phyloP scores from a whole-genome alignment of 495 filamentous ascomycete species.

The Aspergillus incahuasiensis region DNA sequence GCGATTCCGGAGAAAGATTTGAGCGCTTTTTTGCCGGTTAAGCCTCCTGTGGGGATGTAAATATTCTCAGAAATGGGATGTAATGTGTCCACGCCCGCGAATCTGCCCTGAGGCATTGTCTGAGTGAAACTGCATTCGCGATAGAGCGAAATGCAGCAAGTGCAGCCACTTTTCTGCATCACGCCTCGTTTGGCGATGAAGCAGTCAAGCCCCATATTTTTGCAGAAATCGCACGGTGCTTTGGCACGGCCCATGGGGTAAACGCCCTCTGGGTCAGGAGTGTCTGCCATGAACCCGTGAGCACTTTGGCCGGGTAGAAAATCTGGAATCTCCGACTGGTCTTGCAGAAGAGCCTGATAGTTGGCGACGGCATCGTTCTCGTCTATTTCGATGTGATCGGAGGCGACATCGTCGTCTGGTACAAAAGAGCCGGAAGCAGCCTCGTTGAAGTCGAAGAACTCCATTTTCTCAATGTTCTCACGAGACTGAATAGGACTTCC shows the following conservation, averaged over 20 bases:
- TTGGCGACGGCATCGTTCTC: slow-evolving; percentile 32
- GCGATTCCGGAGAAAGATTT: slow-evolving; percentile 38
- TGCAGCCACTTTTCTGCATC: slow-evolving; percentile 64
- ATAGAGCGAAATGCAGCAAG: slow-evolving; percentile 71
- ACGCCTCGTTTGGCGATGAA: slow-evolving; percentile 66
- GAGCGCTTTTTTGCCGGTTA: slow-evolving; percentile 37
- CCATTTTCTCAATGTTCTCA: slow-evolving; percentile 29
- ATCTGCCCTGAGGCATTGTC: slow-evolving; percentile 40
- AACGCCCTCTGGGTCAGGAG: slow-evolving; percentile 32
- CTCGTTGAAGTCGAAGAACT: slow-evolving; percentile 53
- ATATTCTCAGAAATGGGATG: slow-evolving; percentile 46
- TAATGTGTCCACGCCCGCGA: slow-evolving; percentile 49
- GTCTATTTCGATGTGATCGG: slow-evolving; percentile 35
- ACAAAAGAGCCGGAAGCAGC: slow-evolving; percentile 39
- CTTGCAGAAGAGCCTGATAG: slow-evolving; percentile 33
- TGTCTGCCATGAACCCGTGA: slow-evolving; percentile 21
- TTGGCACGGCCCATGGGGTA: slow-evolving; percentile 47
- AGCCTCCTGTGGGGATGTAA: slow-evolving; percentile 30
- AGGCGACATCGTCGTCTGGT: slow-evolving; percentile 39
- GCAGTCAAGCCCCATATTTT: slow-evolving; percentile 64
- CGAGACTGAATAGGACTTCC: neutral
- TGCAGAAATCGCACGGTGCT: slow-evolving; percentile 68
- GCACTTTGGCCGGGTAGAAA: slow-evolving; percentile 27
- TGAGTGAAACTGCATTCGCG: slow-evolving; percentile 68
- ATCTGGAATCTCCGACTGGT: slow-evolving; percentile 35